phyloP scores from a whole-genome alignment of 2,329 filamentous ascomycete species.

The Septoria linicola region DNA sequence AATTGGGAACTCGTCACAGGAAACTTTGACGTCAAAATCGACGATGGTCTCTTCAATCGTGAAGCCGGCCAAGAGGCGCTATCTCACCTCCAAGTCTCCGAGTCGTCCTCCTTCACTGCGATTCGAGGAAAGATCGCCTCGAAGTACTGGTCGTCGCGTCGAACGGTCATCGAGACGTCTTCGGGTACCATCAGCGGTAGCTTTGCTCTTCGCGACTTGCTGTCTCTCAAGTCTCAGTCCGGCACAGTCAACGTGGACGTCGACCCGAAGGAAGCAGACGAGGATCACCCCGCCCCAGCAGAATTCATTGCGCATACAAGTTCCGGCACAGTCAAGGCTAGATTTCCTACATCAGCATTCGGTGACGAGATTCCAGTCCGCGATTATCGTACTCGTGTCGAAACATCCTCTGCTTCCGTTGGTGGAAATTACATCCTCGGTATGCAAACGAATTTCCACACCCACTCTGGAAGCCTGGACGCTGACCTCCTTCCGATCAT shows the following conservation, averaged over 20 bases:
- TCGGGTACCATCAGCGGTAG: conserved; percentile 45
- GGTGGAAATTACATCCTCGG: conserved; percentile 42
- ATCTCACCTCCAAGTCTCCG: conserved; percentile 34
- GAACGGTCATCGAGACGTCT: conserved; percentile 42
- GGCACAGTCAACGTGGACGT: conserved; percentile 45
- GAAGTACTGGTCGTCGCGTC: conserved; percentile 38
- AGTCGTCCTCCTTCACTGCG: conserved; percentile 37
- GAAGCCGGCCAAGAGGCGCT: conserved; percentile 20
- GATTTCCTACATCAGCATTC: conserved; percentile 34
- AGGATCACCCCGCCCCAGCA: conserved; percentile 36
- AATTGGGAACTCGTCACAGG: conserved; percentile 39
- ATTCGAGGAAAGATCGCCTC: conserved; percentile 38
- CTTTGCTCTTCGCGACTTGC: conserved; percentile 43
- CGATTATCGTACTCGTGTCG: conserved; percentile 43
- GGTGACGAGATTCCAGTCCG: conserved; percentile 39
- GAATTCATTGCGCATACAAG: conserved; percentile 39
- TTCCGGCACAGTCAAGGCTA: conserved; percentile 41
- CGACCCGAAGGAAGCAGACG: conserved; percentile 39
- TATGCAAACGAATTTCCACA: conserved; percentile 38
- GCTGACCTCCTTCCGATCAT: conserved; percentile 41
- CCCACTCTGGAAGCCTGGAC: conserved; percentile 41
- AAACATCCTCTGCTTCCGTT: conserved; percentile 41
- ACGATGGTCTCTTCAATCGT: conserved; percentile 32
- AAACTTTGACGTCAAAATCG: conserved; percentile 42
- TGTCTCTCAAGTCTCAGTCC: conserved; percentile 43